Evolutionary conservation across 163 green algal species (phyloP), one percentile per base, ranked within the genome.

Genomic region (Scenedesmus sp.): DNA sequence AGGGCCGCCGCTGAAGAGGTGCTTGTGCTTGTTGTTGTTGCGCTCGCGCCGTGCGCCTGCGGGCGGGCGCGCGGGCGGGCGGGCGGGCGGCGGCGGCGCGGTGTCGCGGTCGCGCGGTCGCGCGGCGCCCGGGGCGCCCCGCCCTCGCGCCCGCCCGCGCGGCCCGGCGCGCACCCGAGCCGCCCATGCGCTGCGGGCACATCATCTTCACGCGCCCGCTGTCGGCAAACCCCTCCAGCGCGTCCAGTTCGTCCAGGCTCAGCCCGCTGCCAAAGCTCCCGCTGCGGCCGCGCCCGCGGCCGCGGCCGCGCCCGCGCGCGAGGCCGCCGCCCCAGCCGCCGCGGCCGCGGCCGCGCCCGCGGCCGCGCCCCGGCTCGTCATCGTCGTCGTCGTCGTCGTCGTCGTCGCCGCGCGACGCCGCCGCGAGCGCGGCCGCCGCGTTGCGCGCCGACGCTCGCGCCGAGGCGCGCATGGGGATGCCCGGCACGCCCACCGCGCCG

Each of bases 1-100:
- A 17, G 80, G 60, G 51, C 84, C 84, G 14, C 82, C 86, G 47
- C 89, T 80, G 67, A 97, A 96, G 66, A 96, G 88, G 60, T 88
- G 89, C 78, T 93, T 88, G 85, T 94, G 88, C 81, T 93, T 93
- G 85, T 94, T 92, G 60, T 87, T 87, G 56, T 92, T 89, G 34
- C 87, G 87, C 69, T 77, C 69, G 14, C 69, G 69, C 9, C 69
- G 36, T 69, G 85, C 36, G 24, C 63, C 74, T 64, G 63, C 62
- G 64, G 24, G n/a, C n/a, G n/a, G n/a, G n/a, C 29, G n/a, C 42
- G 58, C 9, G 18, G 58, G 9, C 58, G 45, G 45, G 13, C 13
- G 45, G 45, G 31, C 18, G 9, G 9, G 9, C 58, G 7, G 31
- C 58, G 9, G 14, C 18, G 7, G 58, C n/a, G n/a, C n/a, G n/a